These are phyloP conservation scores for Rubroboletus pulcherrimus DNA, from an alignment of 768 basidiomycete genomes.

Conservation along the genomic window DNA sequence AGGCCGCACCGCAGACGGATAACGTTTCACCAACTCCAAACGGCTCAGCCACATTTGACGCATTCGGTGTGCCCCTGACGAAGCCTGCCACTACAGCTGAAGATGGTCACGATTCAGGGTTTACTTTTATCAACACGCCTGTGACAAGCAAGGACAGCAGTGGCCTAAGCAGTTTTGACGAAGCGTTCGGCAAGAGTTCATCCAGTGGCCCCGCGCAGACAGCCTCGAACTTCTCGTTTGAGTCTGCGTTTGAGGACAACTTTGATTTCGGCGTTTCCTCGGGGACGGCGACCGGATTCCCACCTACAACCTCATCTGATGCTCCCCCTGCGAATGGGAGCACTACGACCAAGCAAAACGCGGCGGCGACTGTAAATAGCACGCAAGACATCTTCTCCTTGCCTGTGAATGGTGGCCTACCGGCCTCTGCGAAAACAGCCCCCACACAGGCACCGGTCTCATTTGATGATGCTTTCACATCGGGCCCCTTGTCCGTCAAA, in stretches of 20 bases:
- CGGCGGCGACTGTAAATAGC: conserved; percentile 5
- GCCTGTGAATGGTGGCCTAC: conserved; percentile 11
- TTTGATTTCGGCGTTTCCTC: conserved; percentile 57
- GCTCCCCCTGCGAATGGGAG: conserved; percentile 26
- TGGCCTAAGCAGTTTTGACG: conserved; percentile 64
- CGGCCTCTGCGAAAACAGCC: conserved; percentile 9
- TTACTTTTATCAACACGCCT: conserved; percentile 18
- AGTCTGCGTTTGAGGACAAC: conserved; percentile 58
- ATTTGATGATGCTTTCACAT: conserved; percentile 49
- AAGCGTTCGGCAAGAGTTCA: conserved; percentile 60
- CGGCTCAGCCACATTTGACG: conserved; percentile 30
- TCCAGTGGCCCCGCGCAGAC: conserved; percentile 33
- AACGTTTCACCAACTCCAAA: conserved; percentile 15
- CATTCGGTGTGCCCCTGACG: conserved; percentile 36
- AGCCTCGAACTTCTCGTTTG: conserved; percentile 53
- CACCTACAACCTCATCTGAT: conserved; percentile 23
- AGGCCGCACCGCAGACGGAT: conserved; percentile 16
- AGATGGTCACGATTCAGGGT: conserved; percentile 17
- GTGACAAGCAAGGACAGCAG: conserved; percentile 14
- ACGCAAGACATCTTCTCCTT: conserved; percentile 10
- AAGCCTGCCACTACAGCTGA: conserved; percentile 18
- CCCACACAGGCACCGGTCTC: conserved; percentile 30
- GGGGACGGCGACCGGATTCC: conserved; percentile 30
- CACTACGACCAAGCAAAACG: conserved; percentile 7
- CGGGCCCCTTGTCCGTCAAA: conserved; percentile 14